A percentile compares a stretch with the other conserved stretches of the same genome.
Conservation (phyloP, 2,329 filamentous ascomycete genomes). For the Ophiostoma perfectum region DNA sequence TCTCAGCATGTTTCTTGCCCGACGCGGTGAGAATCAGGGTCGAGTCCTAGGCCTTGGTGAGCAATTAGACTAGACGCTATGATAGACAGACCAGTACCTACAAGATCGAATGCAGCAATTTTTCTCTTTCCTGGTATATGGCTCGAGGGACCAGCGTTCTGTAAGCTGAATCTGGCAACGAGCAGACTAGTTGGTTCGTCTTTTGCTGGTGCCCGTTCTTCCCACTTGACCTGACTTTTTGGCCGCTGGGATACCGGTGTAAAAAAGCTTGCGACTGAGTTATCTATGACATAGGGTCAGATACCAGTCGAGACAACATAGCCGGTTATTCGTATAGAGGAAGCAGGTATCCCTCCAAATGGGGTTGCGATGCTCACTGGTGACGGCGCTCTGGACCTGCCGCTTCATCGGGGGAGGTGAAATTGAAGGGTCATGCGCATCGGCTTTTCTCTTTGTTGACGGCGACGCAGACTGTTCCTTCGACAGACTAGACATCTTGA, state of each 20-base stretch:
- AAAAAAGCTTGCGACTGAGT: conserved; percentile 77
- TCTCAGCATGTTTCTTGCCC: conserved; percentile 69
- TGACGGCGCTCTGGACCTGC: conserved; percentile 47
- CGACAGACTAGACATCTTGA: neutral
- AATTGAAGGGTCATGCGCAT: conserved; percentile 37
- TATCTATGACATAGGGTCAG: conserved; percentile 43
- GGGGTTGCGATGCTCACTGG: conserved; percentile 30
- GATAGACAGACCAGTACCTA: neutral
- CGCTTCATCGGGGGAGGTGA: conserved; percentile 52
- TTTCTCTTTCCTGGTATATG: conserved; percentile 29
- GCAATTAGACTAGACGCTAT: neutral
- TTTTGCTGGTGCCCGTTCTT: conserved; percentile 52
- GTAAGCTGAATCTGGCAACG: conserved; percentile 59
- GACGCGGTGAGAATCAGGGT: conserved; percentile 78
- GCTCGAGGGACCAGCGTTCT: too few species aligned
- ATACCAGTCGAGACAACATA: neutral
- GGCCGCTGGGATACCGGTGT: conserved; percentile 79
- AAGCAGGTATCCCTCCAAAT: too few species aligned
- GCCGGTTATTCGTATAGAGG: too few species aligned
- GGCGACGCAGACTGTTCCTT: neutral
- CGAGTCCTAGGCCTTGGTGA: conserved; percentile 57
- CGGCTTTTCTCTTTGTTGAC: conserved; percentile 7
- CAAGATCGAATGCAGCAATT: conserved; percentile 67
- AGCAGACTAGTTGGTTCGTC: conserved; percentile 57
- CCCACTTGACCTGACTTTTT: conserved; percentile 69